phyloP scores from a whole-genome alignment of 1,284 basidiomycete genomes.

The Boletus hoseneyae region DNA sequence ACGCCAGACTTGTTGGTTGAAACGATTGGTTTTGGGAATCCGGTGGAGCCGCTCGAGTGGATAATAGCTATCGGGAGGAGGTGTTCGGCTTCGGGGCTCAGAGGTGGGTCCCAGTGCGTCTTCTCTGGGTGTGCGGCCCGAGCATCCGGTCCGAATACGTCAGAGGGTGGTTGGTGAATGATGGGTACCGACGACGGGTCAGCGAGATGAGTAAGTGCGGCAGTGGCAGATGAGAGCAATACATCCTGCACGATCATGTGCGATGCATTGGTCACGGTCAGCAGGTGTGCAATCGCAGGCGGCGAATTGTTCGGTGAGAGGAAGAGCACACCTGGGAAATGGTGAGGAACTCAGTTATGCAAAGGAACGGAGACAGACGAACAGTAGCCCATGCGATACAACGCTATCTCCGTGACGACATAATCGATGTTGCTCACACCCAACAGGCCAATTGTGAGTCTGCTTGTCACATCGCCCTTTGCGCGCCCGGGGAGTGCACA shows the following conservation, averaged over 20 bases:
- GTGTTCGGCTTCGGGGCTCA: constrained; percentile 46
- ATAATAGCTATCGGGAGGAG: constrained; percentile 48
- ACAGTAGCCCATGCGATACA: constrained; percentile 34
- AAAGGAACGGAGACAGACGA: constrained; percentile 3
- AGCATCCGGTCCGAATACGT: constrained; percentile 15
- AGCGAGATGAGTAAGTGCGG: constrained; percentile 16
- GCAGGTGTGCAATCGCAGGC: constrained; percentile 53
- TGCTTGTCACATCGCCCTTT: constrained; percentile 25
- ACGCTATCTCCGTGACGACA: constrained; percentile 26
- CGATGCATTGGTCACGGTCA: constrained; percentile 43
- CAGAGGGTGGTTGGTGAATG: constrained; percentile 23
- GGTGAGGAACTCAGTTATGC: background rate
- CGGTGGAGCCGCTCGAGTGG: constrained; percentile 59
- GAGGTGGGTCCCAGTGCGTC: constrained; percentile 32
- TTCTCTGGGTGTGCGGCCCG: constrained; percentile 35
- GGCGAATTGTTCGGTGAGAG: constrained; percentile 58
- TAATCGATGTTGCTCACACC: constrained; percentile 30
- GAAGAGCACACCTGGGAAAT: constrained; percentile 34
- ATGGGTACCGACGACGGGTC: constrained; percentile 23
- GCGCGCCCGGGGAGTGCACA: constrained; percentile 20
- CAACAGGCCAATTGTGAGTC: constrained; percentile 26
- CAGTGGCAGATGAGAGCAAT: constrained; percentile 13
- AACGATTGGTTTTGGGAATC: constrained; percentile 45
- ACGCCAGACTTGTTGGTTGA: constrained; percentile 40
- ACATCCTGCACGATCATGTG: constrained; percentile 37